Percentiles rank a stretch among this genome's conserved stretches.
Conservation (phyloP, 768 basidiomycete genomes). For the Panaeolus cyanescens region DNA sequence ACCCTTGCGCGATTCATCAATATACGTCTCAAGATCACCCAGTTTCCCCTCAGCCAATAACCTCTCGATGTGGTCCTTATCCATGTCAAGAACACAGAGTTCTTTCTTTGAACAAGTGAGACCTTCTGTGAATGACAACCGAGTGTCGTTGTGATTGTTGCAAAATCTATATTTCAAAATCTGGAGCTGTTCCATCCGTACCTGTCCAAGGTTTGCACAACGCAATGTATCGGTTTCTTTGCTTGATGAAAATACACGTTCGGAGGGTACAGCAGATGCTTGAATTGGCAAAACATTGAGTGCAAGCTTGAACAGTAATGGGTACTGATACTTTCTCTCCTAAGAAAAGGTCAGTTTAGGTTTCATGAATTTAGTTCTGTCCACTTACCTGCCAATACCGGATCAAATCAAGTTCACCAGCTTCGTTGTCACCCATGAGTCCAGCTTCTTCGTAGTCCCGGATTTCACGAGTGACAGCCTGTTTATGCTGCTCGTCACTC, state of each 20-base stretch:
- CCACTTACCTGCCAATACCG: conserved; percentile 7
- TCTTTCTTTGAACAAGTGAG: conserved; percentile 1
- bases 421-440: conserved; percentile 1
- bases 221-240: conserved; percentile 8
- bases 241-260: conserved; percentile 8
- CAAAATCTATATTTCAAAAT: conserved; percentile 4
- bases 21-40: too few species aligned
- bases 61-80: too few species aligned
- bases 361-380: background rate
- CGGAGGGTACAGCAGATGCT: conserved; percentile 8
- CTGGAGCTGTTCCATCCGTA: conserved; percentile 7
- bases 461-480: background rate
- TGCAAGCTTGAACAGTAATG: conserved; percentile 1
- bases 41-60: too few species aligned
- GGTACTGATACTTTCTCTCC: background rate
- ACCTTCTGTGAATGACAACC: background rate
- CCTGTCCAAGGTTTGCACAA: background rate
- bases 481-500: background rate
- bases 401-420: conserved; percentile 4
- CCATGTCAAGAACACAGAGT: conserved; percentile 5
- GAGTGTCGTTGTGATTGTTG: background rate
- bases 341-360: background rate
- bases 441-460: background rate
- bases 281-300: conserved; percentile 6
- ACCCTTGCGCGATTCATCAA: too few species aligned